Evolutionary conservation across 345 rosid genomes (phyloP), one percentile per base, ranked within the genome.

Genomic region (Syzygium grande): DNA sequence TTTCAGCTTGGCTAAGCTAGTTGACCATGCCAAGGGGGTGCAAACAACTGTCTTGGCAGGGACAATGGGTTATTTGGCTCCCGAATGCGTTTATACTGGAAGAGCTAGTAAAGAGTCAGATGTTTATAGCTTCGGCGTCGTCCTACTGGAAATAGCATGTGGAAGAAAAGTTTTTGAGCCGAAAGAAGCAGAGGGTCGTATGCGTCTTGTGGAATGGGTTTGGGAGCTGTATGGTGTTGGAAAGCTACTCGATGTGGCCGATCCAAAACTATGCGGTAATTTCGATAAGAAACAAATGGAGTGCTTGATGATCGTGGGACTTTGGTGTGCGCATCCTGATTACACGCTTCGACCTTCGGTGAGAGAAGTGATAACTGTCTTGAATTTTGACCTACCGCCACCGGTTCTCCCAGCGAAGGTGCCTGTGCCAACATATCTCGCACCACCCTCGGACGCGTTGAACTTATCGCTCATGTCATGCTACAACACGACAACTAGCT

Each of bases 1-100:
- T 19, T 92, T 92, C 3, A 91, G 91, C 73, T 68, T 89, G 22
- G 92, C 92, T 6, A 90, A 91, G 84, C 87, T 91, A 3, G 89
- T 91, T 2, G 89, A 87, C 63, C 92, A 91, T 43, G 88, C 84
- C 23, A 73, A 85, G 22, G 88, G 30, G 85, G n/a, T 85, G 17
- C 88, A 73, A 29, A 87, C 90, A 4, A 90, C 90, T 34, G 9
- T 53, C 7, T 4, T 88, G 30, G 88, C 90, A 27, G 93, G 91
- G 25, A 88, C 93, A 41, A 17, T 84, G 73, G 91, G 93, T 4
- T 90, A 91, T 30, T 56, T 89, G 65, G 90, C 90, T 27, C 92
- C 89, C 0, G 90, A 89, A 29, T 89, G 38, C 84, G 1, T 84
- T 15, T 43, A 8, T 19, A 79, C 84, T 8, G 77, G 86, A n/a